These are phyloP conservation scores for Gonapodya prolifera DNA, from an alignment of 192 early-diverging fungal genomes.

Conservation along the genomic window DNA sequence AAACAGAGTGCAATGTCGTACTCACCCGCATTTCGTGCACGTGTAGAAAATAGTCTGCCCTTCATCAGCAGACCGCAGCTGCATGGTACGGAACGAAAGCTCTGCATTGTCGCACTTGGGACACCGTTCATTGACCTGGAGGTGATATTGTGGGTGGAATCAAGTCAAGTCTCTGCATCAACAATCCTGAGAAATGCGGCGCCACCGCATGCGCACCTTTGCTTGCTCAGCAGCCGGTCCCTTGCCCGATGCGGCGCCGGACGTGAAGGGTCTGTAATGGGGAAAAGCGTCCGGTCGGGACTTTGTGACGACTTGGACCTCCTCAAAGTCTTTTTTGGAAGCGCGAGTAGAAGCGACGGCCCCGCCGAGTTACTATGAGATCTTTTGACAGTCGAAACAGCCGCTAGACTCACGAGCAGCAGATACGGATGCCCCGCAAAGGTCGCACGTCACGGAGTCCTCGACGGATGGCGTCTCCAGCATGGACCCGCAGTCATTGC, in stretches of 20 bases:
- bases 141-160: background rate
- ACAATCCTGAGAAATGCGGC: background rate
- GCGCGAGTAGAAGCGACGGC: background rate
- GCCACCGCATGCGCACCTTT: background rate
- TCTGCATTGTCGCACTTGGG: constrained; percentile 84
- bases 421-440: constrained; percentile 59
- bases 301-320: constrained; percentile 66
- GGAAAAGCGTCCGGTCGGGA: constrained; percentile 67
- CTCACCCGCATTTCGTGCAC: constrained; percentile 89
- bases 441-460: constrained; percentile 65
- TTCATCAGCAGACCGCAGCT: constrained; percentile 96
- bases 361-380: background rate
- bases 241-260: constrained; percentile 13
- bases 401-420: constrained; percentile 31
- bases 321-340: constrained; percentile 48
- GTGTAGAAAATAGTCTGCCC: constrained; percentile 99
- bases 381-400: background rate
- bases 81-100: constrained; percentile 94
- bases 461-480: constrained; percentile 74
- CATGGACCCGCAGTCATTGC: constrained; percentile 77
- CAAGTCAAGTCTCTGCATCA: background rate
- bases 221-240: constrained; percentile 5
- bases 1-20: too few species aligned
- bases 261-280: constrained; percentile 11
- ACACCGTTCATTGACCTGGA: constrained; percentile 86